Base-by-base conservation (phyloP, 1,139 yeast genomes). In the Blastobotrys raffinosifermentans region DNA sequence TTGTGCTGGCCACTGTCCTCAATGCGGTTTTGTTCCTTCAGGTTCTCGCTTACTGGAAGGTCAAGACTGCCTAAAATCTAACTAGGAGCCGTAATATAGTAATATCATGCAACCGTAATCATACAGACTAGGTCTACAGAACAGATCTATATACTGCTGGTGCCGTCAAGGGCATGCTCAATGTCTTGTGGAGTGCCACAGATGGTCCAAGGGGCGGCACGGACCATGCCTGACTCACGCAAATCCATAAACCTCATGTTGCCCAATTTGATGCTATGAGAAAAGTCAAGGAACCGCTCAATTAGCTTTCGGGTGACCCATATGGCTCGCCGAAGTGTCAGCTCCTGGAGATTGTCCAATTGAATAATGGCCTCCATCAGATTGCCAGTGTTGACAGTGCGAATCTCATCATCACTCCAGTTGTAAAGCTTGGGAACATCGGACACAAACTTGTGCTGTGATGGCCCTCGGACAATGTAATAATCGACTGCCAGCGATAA, bases 21-120 rank as follows among this genome's bases (percentile, higher is more conserved):
- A 66, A 66, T 39, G 40, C 51, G 15, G 44, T 64, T 7, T 47
- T 66, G 26, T 64, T 57, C 27, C 32, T 54, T 10, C 69, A 66
- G 45, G 56, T 66, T 40, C 31, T 63, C 17, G 14, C 50, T 9
- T 65, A 66, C 49, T 57, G 62, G 59, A 46, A 40, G 13, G n/a
- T 34, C 17, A 34, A 26, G 26, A 23, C 22, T 16, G 23, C 29
- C 8, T 22, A 29, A 29, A 25, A 29, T 8, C 26, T 13, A 15
- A 19, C 18, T 19, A 16, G 10, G 26, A 4, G 13, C 16, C 10
- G 16, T 19, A 9, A 15, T 8, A 10, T 16, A 10, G 35, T 23
- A 10, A 13, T 29, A 31, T 19, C n/a, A n/a, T n/a, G n/a, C n/a
- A n/a, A 11, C 17, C 9, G 34, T 13, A n/a, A 21, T 15, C 11